These are phyloP conservation scores for Phytophthora gonapodyides DNA, from an alignment of 352 stramenopile species.

Conservation along the genomic window DNA sequence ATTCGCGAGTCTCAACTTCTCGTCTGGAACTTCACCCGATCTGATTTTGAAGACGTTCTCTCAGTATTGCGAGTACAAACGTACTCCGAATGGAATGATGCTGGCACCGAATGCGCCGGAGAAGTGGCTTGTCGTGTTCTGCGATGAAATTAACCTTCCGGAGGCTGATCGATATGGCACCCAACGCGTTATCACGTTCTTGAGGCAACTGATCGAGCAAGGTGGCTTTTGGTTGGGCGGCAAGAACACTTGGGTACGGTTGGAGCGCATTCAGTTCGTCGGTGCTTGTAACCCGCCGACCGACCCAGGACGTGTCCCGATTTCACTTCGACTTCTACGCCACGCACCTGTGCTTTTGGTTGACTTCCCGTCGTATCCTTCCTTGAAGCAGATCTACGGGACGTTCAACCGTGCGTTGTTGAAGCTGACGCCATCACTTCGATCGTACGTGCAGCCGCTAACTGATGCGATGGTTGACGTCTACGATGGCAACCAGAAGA, in stretches of 20 bases:
- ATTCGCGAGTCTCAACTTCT: conserved; percentile 99
- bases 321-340: conserved; percentile 97
- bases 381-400: conserved; percentile 98
- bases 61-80: conserved; percentile 99
- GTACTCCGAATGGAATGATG: conserved; percentile 96
- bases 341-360: conserved; percentile 99
- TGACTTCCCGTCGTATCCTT: conserved; percentile 97
- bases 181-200: conserved; percentile 99
- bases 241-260: conserved; percentile 91
- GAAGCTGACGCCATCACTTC: conserved; percentile 98
- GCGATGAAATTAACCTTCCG: conserved; percentile 99
- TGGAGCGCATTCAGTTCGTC: conserved; percentile 96
- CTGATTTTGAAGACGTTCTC: conserved; percentile 99
- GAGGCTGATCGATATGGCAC: conserved; percentile 98
- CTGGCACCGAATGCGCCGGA: conserved; percentile 93
- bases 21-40: conserved; percentile 97
- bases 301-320: conserved; percentile 96
- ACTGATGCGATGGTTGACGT: conserved; percentile 99
- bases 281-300: conserved; percentile 99
- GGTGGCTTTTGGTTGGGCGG: conserved; percentile 90
- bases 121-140: conserved; percentile 99
- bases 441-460: conserved; percentile 95
- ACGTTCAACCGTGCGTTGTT: conserved; percentile 99
- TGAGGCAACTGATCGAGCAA: conserved; percentile 98
- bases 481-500: conserved; percentile 97